Conservation (phyloP, 805 yeast species). For the Hanseniaspora valbyensis region DNA sequence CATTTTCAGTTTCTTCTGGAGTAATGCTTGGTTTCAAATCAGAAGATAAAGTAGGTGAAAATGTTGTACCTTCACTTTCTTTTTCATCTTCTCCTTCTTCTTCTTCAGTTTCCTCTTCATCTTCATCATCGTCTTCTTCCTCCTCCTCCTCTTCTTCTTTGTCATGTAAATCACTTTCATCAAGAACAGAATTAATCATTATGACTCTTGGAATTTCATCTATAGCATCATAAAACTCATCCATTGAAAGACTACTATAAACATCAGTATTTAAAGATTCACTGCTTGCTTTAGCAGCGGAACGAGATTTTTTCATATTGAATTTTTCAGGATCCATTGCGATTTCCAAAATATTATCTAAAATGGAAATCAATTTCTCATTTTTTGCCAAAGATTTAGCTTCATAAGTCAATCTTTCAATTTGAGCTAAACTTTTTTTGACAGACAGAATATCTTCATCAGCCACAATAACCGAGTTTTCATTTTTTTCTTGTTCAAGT, state of each 20-base stretch:
- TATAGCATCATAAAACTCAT: conserved; percentile 58
- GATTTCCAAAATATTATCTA: not conserved
- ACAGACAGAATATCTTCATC: not conserved
- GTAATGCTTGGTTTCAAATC: not conserved
- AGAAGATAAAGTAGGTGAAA: conserved; percentile 11
- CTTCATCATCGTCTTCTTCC: conserved; percentile 24
- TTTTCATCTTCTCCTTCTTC: conserved; percentile 26
- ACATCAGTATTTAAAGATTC: not conserved
- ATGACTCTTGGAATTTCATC: conserved; percentile 50
- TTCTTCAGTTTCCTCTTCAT: conserved; percentile 20
- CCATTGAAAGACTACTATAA: conserved; percentile 25
- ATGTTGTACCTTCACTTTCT: conserved; percentile 18
- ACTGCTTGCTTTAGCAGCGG: not conserved
- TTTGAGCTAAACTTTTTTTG: not conserved
- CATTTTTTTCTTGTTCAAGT: conserved; percentile 4
- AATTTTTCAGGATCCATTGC: not conserved
- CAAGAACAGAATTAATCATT: conserved; percentile 37
- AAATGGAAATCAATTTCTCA: not conserved
- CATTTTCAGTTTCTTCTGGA: conserved; percentile 10
- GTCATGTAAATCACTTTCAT: conserved; percentile 20
- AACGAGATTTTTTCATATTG: not conserved
- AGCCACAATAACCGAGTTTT: not conserved
- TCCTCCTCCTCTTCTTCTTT: conserved; percentile 22
- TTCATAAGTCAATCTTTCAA: not conserved
- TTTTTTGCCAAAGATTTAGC: not conserved